phyloP scores from a whole-genome alignment of 257 asterid species.

The Euphrasia confusa region DNA sequence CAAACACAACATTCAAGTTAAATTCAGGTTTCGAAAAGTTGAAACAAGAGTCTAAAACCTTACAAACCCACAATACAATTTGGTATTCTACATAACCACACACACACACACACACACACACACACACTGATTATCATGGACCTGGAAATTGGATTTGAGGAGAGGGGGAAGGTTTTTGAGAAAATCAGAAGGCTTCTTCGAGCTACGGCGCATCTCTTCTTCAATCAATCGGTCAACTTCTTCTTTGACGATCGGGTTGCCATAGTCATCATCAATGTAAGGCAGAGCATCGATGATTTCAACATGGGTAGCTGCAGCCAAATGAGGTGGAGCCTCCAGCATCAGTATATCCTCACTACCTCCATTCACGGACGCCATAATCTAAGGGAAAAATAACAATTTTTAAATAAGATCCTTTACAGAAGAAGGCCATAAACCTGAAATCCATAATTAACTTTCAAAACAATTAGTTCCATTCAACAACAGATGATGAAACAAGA shows the following conservation, averaged over 20 bases:
- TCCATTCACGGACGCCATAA: constrained; percentile 34
- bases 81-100: neutral
- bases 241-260: constrained; percentile 61
- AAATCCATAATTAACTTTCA: neutral
- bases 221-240: constrained; percentile 92
- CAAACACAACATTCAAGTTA: neutral
- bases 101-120: neutral
- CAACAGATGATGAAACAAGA: neutral
- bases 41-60: constrained; percentile 14
- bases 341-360: constrained; percentile 51
- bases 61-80: neutral
- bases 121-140: constrained; percentile 12
- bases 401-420: too few species aligned
- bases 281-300: constrained; percentile 87
- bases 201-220: constrained; percentile 89
- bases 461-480: neutral
- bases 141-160: constrained; percentile 62
- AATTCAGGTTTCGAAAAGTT: constrained; percentile 5
- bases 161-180: constrained; percentile 87
- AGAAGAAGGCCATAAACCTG: neutral
- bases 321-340: constrained; percentile 86
- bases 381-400: neutral
- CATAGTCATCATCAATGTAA: constrained; percentile 92
- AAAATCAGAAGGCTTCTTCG: constrained; percentile 87
- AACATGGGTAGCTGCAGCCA: constrained; percentile 40